Evolutionary conservation across 306 rosid genomes (phyloP).

Genomic region (Cucurbita ficifolia): DNA sequence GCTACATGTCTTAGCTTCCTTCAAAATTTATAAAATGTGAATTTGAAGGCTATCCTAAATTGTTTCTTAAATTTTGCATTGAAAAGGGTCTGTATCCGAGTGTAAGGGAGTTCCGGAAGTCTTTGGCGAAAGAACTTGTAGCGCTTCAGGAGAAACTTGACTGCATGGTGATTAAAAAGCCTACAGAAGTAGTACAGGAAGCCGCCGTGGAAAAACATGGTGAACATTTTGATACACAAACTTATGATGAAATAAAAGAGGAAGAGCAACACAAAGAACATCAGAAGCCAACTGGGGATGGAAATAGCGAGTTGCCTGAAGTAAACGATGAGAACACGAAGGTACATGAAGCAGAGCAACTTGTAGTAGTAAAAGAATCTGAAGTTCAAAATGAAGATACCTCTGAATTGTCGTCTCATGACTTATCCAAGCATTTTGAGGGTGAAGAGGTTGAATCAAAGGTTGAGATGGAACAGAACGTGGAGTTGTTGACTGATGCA

Average conservation of each 20-base stretch:
- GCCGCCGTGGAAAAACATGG: background rate
- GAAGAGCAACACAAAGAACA: slow-evolving; percentile 8
- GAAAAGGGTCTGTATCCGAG: slow-evolving; percentile 53
- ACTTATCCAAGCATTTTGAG: background rate
- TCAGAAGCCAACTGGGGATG: background rate
- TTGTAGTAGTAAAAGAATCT: background rate
- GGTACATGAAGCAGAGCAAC: background rate
- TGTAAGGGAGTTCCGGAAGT: slow-evolving; percentile 57
- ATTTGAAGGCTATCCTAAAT: background rate
- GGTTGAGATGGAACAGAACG: background rate
- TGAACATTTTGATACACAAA: background rate
- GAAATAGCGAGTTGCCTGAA: background rate
- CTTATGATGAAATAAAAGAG: background rate
- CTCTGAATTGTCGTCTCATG: background rate
- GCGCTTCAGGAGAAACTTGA: slow-evolving; percentile 62
- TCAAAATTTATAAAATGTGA: background rate
- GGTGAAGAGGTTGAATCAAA: background rate
- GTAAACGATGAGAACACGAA: background rate
- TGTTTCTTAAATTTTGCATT: background rate
- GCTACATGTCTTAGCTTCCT: background rate
- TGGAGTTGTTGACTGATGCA: background rate
- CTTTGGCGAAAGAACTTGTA: slow-evolving; percentile 70
- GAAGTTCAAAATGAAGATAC: background rate
- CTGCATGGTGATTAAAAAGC: slow-evolving; percentile 11
- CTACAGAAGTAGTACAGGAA: slow-evolving; percentile 10